A percentile compares a stretch with the other conserved stretches of the same genome.
These are phyloP conservation scores for Chalciporus chontae DNA, from an alignment of 768 basidiomycete species.

Conservation along the genomic window DNA sequence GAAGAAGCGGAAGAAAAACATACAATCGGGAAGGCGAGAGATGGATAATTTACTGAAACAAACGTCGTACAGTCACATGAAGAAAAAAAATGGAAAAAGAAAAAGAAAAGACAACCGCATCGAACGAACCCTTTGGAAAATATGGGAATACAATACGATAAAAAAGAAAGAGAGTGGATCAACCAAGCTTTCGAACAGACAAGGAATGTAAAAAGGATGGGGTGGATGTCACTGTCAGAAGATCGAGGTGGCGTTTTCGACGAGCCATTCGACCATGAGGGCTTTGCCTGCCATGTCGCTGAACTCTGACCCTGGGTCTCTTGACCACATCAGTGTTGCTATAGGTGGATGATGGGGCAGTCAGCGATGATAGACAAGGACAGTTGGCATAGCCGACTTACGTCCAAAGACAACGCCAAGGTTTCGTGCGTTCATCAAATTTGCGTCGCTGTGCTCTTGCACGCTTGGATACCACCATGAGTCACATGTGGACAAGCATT, in stretches of 20 bases:
- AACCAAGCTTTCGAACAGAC: slow-evolving; percentile 2
- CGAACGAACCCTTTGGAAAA: slow-evolving; percentile 1
- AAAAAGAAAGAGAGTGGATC: neutral
- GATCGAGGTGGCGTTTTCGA: slow-evolving; percentile 76
- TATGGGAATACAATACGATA: slow-evolving; percentile 29
- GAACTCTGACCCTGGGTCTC: slow-evolving; percentile 84
- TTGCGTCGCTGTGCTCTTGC: slow-evolving; percentile 61
- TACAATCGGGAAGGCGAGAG: neutral
- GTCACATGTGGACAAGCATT: neutral
- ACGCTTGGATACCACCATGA: slow-evolving; percentile 38
- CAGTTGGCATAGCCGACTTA: slow-evolving; percentile 39
- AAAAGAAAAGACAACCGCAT: neutral
- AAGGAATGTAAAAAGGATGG: slow-evolving; percentile 10
- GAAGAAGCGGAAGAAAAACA: too few relatives aligned
- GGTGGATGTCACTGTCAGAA: slow-evolving; percentile 28
- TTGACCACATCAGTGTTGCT: slow-evolving; percentile 95
- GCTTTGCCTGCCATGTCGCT: slow-evolving; percentile 98
- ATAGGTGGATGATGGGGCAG: slow-evolving; percentile 7
- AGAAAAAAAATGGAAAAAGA: slow-evolving; percentile 5
- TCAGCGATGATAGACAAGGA: neutral
- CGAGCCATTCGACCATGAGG: slow-evolving; percentile 88
- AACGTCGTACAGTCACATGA: slow-evolving; percentile 10
- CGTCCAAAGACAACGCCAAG: slow-evolving; percentile 98
- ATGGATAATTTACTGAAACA: slow-evolving; percentile 20
- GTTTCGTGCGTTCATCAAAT: slow-evolving; percentile 94